Percentiles rank a stretch among this genome's conserved stretches.
Evolutionary conservation across 116 monocot genomes (phyloP).

Genomic region (Papilionanthe hybrid): DNA sequence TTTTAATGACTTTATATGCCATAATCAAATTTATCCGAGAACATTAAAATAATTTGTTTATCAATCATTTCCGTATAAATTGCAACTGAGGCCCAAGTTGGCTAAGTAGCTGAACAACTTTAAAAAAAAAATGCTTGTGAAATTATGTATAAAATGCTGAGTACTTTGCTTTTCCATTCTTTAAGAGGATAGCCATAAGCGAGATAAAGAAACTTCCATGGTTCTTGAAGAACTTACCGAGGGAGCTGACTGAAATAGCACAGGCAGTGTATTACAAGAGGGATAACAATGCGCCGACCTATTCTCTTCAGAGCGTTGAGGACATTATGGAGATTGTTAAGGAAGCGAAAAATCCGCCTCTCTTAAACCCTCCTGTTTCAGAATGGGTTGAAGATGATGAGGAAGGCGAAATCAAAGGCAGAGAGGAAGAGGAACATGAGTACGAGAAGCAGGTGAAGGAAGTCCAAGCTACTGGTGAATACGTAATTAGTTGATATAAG

Average conservation of each 20-base stretch:
- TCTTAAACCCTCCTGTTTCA: conserved; percentile 21
- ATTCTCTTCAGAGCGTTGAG: conserved; percentile 34
- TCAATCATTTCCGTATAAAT: too few species aligned
- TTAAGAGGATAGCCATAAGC: conserved; percentile 25
- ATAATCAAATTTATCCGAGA: too few species aligned
- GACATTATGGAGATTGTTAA: conserved; percentile 52
- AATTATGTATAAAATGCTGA: too few species aligned
- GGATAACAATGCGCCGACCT: conserved; percentile 21
- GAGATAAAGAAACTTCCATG: conserved; percentile 33
- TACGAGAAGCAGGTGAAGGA: conserved; percentile 40
- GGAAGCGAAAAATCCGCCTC: conserved; percentile 26
- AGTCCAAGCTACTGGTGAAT: conserved; percentile 15
- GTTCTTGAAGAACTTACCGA: conserved; percentile 36
- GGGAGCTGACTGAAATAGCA: conserved; percentile 30
- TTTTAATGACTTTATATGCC: too few species aligned
- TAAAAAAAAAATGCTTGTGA: too few species aligned
- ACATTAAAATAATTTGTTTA: too few species aligned
- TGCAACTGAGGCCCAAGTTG: too few species aligned
- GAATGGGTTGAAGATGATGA: conserved; percentile 40
- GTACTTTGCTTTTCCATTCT: background rate
- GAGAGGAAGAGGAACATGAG: conserved; percentile 29
- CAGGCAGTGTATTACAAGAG: conserved; percentile 47
- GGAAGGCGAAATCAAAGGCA: conserved; percentile 13
- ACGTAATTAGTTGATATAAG: too few species aligned
- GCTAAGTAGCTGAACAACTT: too few species aligned